Evolutionary conservation across 1,139 yeast species (phyloP), one percentile per base, ranked within the genome.

Genomic region (Torulaspora pretoriensis): DNA sequence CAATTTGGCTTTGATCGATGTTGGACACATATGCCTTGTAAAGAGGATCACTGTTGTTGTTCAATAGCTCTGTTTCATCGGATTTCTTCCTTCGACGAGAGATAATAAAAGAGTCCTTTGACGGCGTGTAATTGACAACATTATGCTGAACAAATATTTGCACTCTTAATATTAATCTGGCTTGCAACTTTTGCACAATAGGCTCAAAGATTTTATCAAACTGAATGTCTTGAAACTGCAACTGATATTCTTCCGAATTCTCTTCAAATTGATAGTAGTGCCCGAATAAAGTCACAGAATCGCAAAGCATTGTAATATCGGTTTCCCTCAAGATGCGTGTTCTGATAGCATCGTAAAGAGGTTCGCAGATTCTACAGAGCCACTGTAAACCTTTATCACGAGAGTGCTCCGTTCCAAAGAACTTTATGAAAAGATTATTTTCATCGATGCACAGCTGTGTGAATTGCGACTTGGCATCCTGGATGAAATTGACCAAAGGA

Each of bases 161-260:
- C 4, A 85, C 82, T 55, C 92, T 72, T 64, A 89, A 86, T 1
- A 88, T 81, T 35, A 90, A 70, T 47, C 96, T 71, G 2, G 88
- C 74, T 64, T 90, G 97, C 1, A 83, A 78, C 56, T 86, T 96
- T 47, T 80, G 79, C 19, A 85, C 65, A 9, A 89, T 75, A 0
- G 95, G 89, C 48, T 77, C 78, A 54, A 86, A 82, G 4, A 87
- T 68, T 35, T 71, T 72, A 9, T 83, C 85, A 48, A 74, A 74
- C 50, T 78, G 73, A 13, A 78, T 65, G 10, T 53, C 55, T 35
- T 55, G 56, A 40, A 61, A 61, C 43, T 58, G 61, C 26, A 48
- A 53, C 13, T 51, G 47, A 34, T 61, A 63, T 28, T 63, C 62
- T 31, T 55, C 57, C 3, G 61, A 56, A 32, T 44, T 49, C 48